phyloP scores from a whole-genome alignment of 2,329 filamentous ascomycete genomes.

The Elsinoe ampelina region DNA sequence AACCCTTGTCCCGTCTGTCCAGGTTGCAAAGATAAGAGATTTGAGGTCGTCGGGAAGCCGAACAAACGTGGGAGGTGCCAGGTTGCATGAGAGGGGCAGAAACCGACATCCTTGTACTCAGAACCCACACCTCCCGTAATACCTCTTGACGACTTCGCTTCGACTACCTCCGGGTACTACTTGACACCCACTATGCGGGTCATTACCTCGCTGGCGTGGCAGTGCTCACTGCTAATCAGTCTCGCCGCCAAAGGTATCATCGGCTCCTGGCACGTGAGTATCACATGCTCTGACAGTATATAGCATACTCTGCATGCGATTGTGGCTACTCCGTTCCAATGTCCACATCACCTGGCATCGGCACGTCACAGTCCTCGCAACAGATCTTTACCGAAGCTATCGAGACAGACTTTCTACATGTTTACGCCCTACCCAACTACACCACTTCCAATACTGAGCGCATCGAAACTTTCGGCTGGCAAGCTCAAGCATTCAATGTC shows the following conservation, averaged over 20 bases:
- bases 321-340: constrained; percentile 59
- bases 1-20: neutral
- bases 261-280: neutral
- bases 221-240: neutral
- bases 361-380: constrained; percentile 27
- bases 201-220: neutral
- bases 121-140: neutral
- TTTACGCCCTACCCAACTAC: constrained; percentile 35
- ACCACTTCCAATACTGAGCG: constrained; percentile 16
- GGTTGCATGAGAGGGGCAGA: too few relatives aligned
- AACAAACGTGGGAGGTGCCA: too few relatives aligned
- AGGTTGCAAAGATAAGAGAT: neutral
- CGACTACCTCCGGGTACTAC: too few relatives aligned
- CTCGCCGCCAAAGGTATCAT: neutral
- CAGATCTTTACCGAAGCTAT: constrained; percentile 57
- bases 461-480: constrained; percentile 50
- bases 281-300: neutral
- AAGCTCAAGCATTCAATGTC: constrained; percentile 57
- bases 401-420: constrained; percentile 61
- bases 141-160: neutral
- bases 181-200: too few relatives aligned
- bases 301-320: constrained; percentile 49
- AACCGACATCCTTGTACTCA: too few relatives aligned
- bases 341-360: constrained; percentile 22
- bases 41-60: too few relatives aligned